A percentile compares a stretch with the other conserved stretches of the same genome.
phyloP scores from a whole-genome alignment of 1,139 yeast genomes.

The Kodamaea ohmeri region DNA sequence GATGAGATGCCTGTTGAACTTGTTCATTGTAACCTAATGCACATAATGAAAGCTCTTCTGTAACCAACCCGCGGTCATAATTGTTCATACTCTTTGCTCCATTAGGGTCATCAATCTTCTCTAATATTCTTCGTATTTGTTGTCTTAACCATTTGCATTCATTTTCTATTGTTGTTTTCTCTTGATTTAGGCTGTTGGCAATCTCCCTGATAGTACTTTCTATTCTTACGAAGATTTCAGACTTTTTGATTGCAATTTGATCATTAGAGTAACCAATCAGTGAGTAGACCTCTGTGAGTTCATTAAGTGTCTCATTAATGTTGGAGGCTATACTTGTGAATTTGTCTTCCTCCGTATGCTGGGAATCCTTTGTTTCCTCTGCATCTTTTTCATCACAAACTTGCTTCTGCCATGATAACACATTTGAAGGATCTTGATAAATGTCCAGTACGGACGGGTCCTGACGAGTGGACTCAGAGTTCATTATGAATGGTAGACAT shows the following conservation, averaged over 20 bases:
- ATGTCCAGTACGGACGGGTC: conserved; percentile 3
- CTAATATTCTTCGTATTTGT: conserved; percentile 40
- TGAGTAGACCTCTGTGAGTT: conserved; percentile 32
- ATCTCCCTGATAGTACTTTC: conserved; percentile 39
- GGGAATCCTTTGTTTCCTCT: conserved; percentile 2
- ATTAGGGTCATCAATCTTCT: conserved; percentile 38
- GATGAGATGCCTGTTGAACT: conserved; percentile 24
- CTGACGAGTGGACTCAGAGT: conserved; percentile 3
- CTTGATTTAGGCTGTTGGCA: conserved; percentile 33
- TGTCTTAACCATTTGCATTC: conserved; percentile 51
- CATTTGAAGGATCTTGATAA: conserved; percentile 7
- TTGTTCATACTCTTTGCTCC: conserved; percentile 23
- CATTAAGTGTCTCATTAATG: conserved; percentile 34
- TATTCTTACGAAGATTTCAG: conserved; percentile 40
- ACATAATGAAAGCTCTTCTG: conserved; percentile 22
- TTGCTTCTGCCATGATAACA: conserved; percentile 8
- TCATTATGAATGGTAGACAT: background rate
- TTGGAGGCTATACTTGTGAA: conserved; percentile 15
- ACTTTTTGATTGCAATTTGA: conserved; percentile 35
- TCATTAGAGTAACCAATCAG: conserved; percentile 39
- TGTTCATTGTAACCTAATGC: conserved; percentile 36
- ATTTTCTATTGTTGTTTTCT: conserved; percentile 37
- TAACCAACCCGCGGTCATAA: conserved; percentile 9
- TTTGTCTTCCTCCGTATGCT: conserved; percentile 4
- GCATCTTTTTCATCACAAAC: conserved; percentile 1